phyloP scores from a whole-genome alignment of 2,329 filamentous ascomycete species.

The Sarocladium kiliense region DNA sequence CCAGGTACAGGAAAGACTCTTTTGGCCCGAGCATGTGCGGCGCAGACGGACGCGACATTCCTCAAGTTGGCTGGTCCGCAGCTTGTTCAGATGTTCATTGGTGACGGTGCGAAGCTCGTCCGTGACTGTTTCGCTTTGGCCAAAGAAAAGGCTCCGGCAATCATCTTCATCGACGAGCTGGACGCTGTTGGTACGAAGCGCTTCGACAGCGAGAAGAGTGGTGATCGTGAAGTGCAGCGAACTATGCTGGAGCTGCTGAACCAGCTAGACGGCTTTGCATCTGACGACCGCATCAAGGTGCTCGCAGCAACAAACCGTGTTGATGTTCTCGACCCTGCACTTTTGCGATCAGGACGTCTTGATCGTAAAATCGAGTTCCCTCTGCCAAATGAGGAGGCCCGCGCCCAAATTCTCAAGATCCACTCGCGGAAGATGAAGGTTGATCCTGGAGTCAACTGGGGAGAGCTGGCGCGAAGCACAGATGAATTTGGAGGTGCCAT shows the following conservation, averaged over 20 bases:
- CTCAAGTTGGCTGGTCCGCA: conserved; percentile 96
- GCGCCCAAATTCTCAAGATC: conserved; percentile 94
- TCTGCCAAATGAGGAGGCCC: conserved; percentile 93
- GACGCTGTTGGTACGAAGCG: conserved; percentile 98
- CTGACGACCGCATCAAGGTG: conserved; percentile 94
- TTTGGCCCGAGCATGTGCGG: conserved; percentile 90
- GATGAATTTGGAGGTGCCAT: conserved; percentile 98
- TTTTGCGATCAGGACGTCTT: conserved; percentile 85
- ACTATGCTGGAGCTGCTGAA: conserved; percentile 99
- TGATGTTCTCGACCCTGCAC: conserved; percentile 85
- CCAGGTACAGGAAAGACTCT: conserved; percentile 88
- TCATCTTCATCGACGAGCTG: conserved; percentile 99
- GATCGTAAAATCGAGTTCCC: conserved; percentile 99
- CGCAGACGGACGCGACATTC: conserved; percentile 97
- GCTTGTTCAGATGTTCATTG: conserved; percentile 99
- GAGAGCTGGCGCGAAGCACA: conserved; percentile 89
- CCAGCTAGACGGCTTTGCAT: conserved; percentile 96
- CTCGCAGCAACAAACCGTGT: conserved; percentile 91
- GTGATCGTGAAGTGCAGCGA: conserved; percentile 94
- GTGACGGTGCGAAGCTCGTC: conserved; percentile 95
- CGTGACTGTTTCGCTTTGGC: conserved; percentile 95
- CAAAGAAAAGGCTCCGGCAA: conserved; percentile 97
- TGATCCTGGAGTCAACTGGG: conserved; percentile 90
- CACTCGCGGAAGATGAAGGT: conserved; percentile 98
- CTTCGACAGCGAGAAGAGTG: conserved; percentile 97